Base-by-base conservation (phyloP, 345 rosid genomes). In the Punica granatum region DNA sequence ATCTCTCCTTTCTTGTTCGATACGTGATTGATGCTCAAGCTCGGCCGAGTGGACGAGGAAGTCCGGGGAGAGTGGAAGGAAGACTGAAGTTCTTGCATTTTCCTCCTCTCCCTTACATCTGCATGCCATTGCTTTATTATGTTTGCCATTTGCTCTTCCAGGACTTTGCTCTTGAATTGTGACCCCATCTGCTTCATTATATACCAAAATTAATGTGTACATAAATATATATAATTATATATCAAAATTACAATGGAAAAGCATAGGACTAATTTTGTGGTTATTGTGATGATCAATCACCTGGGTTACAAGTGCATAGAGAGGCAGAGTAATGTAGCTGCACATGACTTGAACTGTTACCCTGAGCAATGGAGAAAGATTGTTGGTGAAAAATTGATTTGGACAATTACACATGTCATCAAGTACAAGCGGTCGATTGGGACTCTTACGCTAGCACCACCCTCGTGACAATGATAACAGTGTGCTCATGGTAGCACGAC, bases 381-480 rank as follows among this genome's bases (percentile, higher is more conserved):
- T 37, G 41, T 26, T 2, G 61, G 61, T 56, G 61, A 30, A 56
- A 53, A 10, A 26, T 56, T 13, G 32, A 30, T 56, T 30, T 8
- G 8, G 25, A 19, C 56, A n/a, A 1, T 46, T n/a, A n/a, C 9
- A n/a, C 6, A 30, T 3, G 11, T 3, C 9, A 28, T 28, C 11
- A 28, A 56, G 33, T 16, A 54, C 18, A 18, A 56, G 14, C 14
- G 23, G 4, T 37, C 19, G 15, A 6, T 26, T 1, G 28, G 59
- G 48, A 30, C 23, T 62, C 96, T 85, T 78, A 92, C 96, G 92
- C 90, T 80, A 88, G 60, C 23, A 86, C 71, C 34, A 85, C 36
- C 69, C 90, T 73, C 70, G 78, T 76, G 60, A 83, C 43, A 44
- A 85, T 79, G 46, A 79, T 70, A 36, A 23, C 78, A 6, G 31